Conservation (phyloP, 352 stramenopile species). For the Hyaloperonospora brassicae region DNA sequence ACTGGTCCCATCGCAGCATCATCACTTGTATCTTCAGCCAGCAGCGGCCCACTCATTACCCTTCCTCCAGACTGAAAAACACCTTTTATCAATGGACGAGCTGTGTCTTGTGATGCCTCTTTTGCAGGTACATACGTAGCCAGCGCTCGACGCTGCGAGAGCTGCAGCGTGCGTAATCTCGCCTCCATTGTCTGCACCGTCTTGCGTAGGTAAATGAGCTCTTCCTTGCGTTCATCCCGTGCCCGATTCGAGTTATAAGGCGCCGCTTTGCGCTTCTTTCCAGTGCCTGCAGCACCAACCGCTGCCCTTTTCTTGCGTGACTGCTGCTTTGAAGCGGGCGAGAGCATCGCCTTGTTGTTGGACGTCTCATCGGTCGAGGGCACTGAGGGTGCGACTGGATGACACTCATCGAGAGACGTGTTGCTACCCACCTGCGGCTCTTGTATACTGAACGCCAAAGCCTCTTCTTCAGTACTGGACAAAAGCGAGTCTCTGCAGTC, state of each 20-base stretch:
- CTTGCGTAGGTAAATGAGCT: constrained; percentile 60
- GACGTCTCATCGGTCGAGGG: constrained; percentile 13
- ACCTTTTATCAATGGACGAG: constrained; percentile 16
- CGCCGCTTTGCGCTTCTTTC: constrained; percentile 39
- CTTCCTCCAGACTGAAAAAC: constrained; percentile 17
- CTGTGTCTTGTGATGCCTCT: constrained; percentile 11
- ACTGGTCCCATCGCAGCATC: constrained; percentile 33
- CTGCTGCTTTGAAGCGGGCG: constrained; percentile 12
- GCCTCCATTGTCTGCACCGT: constrained; percentile 47
- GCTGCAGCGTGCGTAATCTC: constrained; percentile 28
- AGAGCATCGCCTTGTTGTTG: constrained; percentile 16
- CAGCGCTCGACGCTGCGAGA: constrained; percentile 26
- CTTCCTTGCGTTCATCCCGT: constrained; percentile 52
- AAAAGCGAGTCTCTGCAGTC: constrained; percentile 5
- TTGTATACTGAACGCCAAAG: neutral
- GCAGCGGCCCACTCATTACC: constrained; percentile 10
- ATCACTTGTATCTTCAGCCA: constrained; percentile 20
- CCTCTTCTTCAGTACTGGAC: constrained; percentile 11
- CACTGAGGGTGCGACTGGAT: constrained; percentile 6
- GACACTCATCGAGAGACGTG: constrained; percentile 4
- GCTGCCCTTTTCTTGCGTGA: constrained; percentile 22
- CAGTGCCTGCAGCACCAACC: constrained; percentile 1
- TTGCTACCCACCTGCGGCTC: neutral
- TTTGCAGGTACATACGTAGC: constrained; percentile 10
- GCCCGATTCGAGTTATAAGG: constrained; percentile 49